Evolutionary conservation across 257 asterid species (phyloP).

Genomic region (Lycium ferocissimum): DNA sequence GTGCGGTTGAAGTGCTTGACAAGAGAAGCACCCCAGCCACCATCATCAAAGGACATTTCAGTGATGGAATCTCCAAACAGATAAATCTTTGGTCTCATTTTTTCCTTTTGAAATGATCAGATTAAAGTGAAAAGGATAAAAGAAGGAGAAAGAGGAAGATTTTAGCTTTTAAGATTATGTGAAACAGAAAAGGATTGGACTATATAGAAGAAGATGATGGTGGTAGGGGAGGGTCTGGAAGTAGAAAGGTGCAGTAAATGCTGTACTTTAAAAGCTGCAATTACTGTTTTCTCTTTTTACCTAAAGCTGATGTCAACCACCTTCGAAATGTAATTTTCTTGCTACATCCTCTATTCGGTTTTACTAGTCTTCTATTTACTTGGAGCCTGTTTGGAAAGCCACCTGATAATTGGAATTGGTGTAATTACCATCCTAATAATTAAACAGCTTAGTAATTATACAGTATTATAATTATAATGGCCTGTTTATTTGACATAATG

Average conservation of each 20-base stretch:
- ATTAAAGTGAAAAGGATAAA: not conserved
- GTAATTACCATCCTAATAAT: no score
- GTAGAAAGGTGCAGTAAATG: not conserved
- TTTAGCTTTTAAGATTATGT: not conserved
- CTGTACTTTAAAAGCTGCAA: constrained; percentile 6
- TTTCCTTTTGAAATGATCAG: not conserved
- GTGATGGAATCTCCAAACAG: constrained; percentile 97
- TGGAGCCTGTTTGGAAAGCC: no score
- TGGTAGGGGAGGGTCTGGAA: not conserved
- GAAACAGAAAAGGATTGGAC: not conserved
- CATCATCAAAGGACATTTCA: constrained; percentile 63
- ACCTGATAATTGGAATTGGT: no score
- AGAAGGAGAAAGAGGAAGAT: not conserved
- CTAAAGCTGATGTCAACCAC: not conserved
- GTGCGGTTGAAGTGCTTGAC: constrained; percentile 71
- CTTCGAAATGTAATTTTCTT: not conserved
- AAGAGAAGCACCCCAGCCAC: constrained; percentile 94
- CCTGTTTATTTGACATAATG: no score
- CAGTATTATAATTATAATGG: no score
- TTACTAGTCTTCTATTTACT: no score
- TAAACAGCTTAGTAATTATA: no score
- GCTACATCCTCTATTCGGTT: no score
- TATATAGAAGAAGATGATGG: not conserved
- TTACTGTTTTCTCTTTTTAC: not conserved
- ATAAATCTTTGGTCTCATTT: constrained; percentile 82